Base-by-base conservation (phyloP, 2,329 filamentous ascomycete genomes). In the Dothistroma septosporum region DNA sequence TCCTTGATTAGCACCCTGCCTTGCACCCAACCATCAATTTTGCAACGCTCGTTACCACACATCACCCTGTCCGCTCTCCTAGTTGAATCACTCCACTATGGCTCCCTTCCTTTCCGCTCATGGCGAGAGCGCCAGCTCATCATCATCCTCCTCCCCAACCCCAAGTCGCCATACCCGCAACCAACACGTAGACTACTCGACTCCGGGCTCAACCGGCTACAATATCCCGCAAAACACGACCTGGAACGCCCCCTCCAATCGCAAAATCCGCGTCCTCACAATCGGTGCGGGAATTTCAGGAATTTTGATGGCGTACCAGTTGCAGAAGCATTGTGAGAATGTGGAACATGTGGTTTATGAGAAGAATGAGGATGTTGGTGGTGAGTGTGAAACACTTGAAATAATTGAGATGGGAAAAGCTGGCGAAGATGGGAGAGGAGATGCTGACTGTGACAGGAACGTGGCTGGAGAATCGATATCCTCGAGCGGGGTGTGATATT, bases 211-310 rank as follows among this genome's bases (percentile, higher is more conserved):
- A 14, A 50, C 47, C 5, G 47, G 47, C 9, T 50, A 50, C 47
- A 50, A 50, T 14, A n/a, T 50, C 47, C 47, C 47, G 2, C 47
- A 50, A 21, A 50, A 50, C 47, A 50, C 47, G 12, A 50, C 47
- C 12, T 50, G 21, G 22, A 24, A 28, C 21, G 47, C 28, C 5
- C 47, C 47, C 21, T 24, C 70, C 19, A 75, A 76, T 50, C 75
- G 78, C n/a, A 78, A 77, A 62, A 60, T 82, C 24, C 77, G 75
- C 44, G 76, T 80, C 1, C 61, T 82, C 41, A 80, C 77, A 10
- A 79, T 82, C 57, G 80, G 80, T 32, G 79, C 77, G 3, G 80
- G 79, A 4, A 72, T 81, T 1, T 77, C 76, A 10, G 78, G 79
- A 4, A 80, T 82, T 14, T 67, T 79, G 61, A 74, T 77, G 67